These are phyloP conservation scores for Sugiyamaella pinicola DNA, from an alignment of 1,139 yeast species.

Conservation along the genomic window DNA sequence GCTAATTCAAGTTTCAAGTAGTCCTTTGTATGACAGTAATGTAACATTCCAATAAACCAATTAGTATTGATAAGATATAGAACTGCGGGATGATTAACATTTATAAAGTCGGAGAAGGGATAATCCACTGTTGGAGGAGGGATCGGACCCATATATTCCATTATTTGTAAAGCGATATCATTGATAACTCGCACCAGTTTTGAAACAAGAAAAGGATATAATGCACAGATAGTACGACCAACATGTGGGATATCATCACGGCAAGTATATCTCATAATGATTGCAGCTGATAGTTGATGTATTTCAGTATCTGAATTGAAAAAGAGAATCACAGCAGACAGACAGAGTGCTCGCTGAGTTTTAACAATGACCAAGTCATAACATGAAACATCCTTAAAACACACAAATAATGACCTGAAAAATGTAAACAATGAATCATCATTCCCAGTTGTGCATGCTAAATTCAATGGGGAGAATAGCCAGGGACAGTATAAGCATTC, in stretches of 20 bases:
- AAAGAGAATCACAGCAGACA: constrained; percentile 1
- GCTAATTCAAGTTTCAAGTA: constrained; percentile 1
- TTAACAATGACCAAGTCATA: constrained; percentile 18
- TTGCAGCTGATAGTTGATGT: constrained; percentile 2
- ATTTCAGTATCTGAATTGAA: background rate
- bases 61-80: constrained; percentile 8
- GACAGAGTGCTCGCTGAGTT: constrained; percentile 10
- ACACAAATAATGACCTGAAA: constrained; percentile 14
- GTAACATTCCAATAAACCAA: constrained; percentile 9
- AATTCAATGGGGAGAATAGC: constrained; percentile 12
- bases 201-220: constrained; percentile 2
- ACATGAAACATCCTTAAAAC: constrained; percentile 24
- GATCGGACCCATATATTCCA: constrained; percentile 13
- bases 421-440: constrained; percentile 5
- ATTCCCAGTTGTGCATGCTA: background rate
- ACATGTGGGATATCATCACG: background rate
- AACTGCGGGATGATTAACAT: constrained; percentile 9
- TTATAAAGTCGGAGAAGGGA: constrained; percentile 1
- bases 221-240: background rate
- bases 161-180: constrained; percentile 10
- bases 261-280: constrained; percentile 8
- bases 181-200: background rate
- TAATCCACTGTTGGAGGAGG: background rate
- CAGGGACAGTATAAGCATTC: constrained; percentile 20
- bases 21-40: constrained; percentile 1